Conservation (phyloP, 169 alveolate genomes). For the Besnoitia besnoiti region DNA sequence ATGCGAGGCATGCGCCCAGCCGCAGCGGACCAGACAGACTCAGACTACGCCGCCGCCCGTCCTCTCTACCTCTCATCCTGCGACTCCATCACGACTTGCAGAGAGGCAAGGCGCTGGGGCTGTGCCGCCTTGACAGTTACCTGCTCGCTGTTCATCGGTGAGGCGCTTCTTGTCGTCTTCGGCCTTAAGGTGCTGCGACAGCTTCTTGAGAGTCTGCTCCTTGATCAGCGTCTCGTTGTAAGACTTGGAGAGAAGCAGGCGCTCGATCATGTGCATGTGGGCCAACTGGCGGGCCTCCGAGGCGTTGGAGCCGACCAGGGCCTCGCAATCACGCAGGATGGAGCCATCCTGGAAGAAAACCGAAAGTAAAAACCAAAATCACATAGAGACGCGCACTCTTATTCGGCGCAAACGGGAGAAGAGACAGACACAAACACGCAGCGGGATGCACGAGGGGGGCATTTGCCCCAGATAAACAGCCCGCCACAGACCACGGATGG, state of each 20-base stretch:
- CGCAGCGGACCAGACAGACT: too few relatives aligned
- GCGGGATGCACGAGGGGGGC: background rate
- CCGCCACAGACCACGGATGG: background rate
- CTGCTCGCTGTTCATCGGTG: conserved; percentile 60
- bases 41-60: background rate
- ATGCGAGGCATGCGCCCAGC: too few relatives aligned
- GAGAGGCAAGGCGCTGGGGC: too few relatives aligned
- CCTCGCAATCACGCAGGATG: conserved; percentile 65
- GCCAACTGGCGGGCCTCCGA: conserved; percentile 65
- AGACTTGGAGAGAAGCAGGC: conserved; percentile 55
- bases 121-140: background rate
- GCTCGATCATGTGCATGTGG: conserved; percentile 49
- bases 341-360: conserved; percentile 37
- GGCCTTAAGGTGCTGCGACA: conserved; percentile 45
- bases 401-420: background rate
- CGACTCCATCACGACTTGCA: too few relatives aligned
- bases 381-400: background rate
- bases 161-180: conserved; percentile 62
- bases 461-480: background rate
- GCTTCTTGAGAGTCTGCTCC: conserved; percentile 61
- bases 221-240: conserved; percentile 55
- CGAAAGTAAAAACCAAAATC: background rate
- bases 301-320: conserved; percentile 55
- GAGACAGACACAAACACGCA: background rate
- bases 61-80: background rate